Evolutionary conservation across 176 grass and related monocot species (phyloP), one percentile per base, ranked within the genome.

Genomic region (Panicum miliaceum): DNA sequence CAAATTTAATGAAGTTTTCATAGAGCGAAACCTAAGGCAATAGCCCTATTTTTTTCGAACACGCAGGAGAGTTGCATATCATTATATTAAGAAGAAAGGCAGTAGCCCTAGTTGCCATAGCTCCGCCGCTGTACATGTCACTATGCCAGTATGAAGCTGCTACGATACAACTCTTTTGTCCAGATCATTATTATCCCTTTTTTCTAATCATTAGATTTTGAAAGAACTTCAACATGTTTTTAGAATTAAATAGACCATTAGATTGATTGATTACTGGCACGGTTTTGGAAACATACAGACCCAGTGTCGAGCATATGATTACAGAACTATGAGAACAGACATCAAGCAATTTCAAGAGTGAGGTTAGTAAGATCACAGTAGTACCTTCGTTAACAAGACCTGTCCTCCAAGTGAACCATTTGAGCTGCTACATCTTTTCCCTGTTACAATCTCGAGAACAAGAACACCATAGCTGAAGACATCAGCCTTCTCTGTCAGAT

Each of bases 401-500:
- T 97, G 89, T 14, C 87, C 87, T 26, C 78, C 77, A 26, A 86
- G 89, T 66, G 87, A 90, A 57, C 94, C 89, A 34, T 64, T 81
- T 76, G 91, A 79, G 29, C 89, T 38, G 8, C 85, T 84, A 81
- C 94, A 97, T 86, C 79, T 88, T 92, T 91, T 82, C 36, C 94
- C 94, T 32, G 87, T 90, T 23, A 97, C 66, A 79, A 94, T 90
- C 87, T 97, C 91, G 4, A 97, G 73, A 79, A 97, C 71, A 45
- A 97, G 84, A 61, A 94, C n/a, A 2, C 94, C 94, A 69, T 90
- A 94, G 75, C 89, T 97, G 66, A 86, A 97, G 10, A 97, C 91
- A 86, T 97, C 94, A 27, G 91, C 91, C 85, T 97, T 94, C 75
- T 97, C 85, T 3, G 89, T 92, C 18, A 97, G 85, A 84, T 97